Base-by-base conservation (phyloP, 805 yeast species). In the Lipomyces japonicus region DNA sequence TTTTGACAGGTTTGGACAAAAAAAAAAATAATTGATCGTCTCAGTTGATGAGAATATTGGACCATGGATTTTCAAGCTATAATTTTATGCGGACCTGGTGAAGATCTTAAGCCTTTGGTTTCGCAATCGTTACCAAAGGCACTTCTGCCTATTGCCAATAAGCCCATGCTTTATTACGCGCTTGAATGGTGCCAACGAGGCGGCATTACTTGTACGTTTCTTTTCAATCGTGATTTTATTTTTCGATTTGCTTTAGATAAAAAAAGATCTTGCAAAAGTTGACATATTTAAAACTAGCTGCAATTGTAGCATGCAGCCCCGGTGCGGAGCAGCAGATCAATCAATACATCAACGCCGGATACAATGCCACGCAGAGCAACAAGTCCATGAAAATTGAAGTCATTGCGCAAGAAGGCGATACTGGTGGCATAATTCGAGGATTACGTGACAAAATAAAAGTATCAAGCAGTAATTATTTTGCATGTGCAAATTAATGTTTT, bases 21-120 rank as follows among this genome's bases (percentile, higher is more conserved):
- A n/a, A n/a, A n/a, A n/a, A n/a, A n/a, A n/a, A n/a, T n/a, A n/a
- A n/a, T n/a, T n/a, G n/a, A n/a, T n/a, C n/a, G n/a, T n/a, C n/a
- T n/a, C n/a, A n/a, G n/a, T n/a, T n/a, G n/a, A n/a, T n/a, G n/a
- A 24, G 23, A 21, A 6, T 24, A 24, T 3, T 2, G 12, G 42
- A 24, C 21, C 5, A 90, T 91, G 97, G 96, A 89, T 69, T 84
- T 89, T 65, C 96, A 90, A 63, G 97, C 96, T 0, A 76, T 91
- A 42, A 79, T 91, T 19, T 78, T 88, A 50, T 90, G 97, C 70
- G 97, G 97, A 2, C 80, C 78, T 45, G 97, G 97, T 12, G 72
- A 73, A 18, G 74, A 75, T 41, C 72, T 93, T 59, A 65, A 78
- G 14, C 97, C 97, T 0, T 79, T 91, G 55, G 67, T 71, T 14